Evolutionary conservation across 2,329 filamentous ascomycete genomes (phyloP).

Genomic region (Pestalotiopsis sp.): DNA sequence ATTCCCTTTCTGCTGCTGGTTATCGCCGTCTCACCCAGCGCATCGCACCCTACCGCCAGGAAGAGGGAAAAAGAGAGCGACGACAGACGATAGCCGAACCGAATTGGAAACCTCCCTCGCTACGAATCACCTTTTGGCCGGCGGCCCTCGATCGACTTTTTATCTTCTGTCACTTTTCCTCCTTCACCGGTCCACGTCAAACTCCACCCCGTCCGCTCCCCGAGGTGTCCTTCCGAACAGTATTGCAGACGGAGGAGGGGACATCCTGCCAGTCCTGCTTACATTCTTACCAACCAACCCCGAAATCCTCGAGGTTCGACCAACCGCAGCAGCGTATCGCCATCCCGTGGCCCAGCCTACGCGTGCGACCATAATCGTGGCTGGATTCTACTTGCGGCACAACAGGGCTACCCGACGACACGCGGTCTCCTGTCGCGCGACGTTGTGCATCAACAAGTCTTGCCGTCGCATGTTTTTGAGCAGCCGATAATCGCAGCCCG

Average conservation of each 20-base stretch:
- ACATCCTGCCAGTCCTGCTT: not conserved
- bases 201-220: not conserved
- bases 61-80: not conserved
- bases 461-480: not conserved
- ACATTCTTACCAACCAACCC: not conserved
- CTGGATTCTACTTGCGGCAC: constrained; percentile 5
- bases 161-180: not conserved
- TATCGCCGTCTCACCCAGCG: not conserved
- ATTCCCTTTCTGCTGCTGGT: not conserved
- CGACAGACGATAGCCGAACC: not conserved
- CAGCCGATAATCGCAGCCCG: not conserved
- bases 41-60: not conserved
- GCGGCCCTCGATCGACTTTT: not conserved
- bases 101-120: not conserved
- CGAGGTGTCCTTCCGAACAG: not conserved
- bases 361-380: constrained; percentile 9
- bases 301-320: not conserved
- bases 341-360: constrained; percentile 1
- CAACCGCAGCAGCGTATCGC: constrained; percentile 9
- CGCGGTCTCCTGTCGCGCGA: not conserved
- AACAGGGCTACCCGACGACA: not conserved
- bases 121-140: not conserved
- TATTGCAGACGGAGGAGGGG: not conserved
- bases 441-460: not conserved
- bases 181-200: not conserved